These are phyloP conservation scores for Moniliophthora roreri DNA, from an alignment of 1,284 basidiomycete species.

Conservation along the genomic window DNA sequence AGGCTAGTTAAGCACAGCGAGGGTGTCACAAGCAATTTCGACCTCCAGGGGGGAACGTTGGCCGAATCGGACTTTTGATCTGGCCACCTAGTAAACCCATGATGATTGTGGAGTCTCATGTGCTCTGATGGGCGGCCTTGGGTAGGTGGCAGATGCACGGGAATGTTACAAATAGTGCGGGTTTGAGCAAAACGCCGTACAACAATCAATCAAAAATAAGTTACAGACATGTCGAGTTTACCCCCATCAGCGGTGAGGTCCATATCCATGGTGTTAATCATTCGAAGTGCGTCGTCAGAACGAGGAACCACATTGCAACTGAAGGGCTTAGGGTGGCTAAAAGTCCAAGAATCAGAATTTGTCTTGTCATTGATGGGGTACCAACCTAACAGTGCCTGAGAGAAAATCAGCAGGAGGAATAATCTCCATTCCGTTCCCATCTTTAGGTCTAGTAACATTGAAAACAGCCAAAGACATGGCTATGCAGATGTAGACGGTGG, in stretches of 20 bases:
- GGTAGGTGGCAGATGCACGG: too few species aligned
- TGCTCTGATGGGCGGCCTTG: too few species aligned
- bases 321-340: conserved; percentile 5
- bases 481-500: conserved; percentile 14
- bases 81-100: too few species aligned
- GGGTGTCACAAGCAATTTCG: too few species aligned
- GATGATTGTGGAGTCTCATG: too few species aligned
- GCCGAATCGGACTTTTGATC: too few species aligned
- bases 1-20: too few species aligned
- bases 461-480: conserved; percentile 12
- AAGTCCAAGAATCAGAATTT: background rate
- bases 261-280: background rate
- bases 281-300: background rate
- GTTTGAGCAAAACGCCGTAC: too few species aligned
- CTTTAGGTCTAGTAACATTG: conserved; percentile 9
- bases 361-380: background rate
- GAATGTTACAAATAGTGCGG: too few species aligned
- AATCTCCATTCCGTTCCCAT: conserved; percentile 11
- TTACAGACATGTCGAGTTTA: background rate
- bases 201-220: too few species aligned
- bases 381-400: conserved; percentile 1
- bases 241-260: background rate
- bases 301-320: conserved; percentile 1
- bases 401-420: background rate
- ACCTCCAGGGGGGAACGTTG: too few species aligned